Conservation (phyloP, 2,329 filamentous ascomycete species). For the Teratosphaeriaceae sp. region DNA sequence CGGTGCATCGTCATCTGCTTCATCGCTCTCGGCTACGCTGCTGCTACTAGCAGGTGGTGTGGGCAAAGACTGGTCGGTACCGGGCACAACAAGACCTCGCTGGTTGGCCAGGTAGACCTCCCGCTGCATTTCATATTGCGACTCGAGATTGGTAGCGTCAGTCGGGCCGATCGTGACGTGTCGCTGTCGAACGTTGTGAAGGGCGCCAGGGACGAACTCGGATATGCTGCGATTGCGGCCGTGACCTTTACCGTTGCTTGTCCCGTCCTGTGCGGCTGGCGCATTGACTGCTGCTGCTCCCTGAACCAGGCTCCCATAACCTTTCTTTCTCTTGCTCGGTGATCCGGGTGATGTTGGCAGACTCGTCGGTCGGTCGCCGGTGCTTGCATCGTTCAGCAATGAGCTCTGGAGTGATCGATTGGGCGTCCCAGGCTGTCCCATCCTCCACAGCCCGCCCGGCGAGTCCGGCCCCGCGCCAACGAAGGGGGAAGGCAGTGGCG, state of each 20-base stretch:
- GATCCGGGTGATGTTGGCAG: constrained; percentile 25
- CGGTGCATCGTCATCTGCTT: constrained; percentile 36
- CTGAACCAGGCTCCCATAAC: constrained; percentile 39
- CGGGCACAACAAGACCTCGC: constrained; percentile 57
- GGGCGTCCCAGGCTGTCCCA: constrained; percentile 26
- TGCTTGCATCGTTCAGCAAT: constrained; percentile 26
- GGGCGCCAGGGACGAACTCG: constrained; percentile 73
- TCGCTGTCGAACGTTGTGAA: constrained; percentile 59
- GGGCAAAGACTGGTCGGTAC: constrained; percentile 40
- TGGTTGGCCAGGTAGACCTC: constrained; percentile 76
- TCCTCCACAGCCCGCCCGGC: constrained; percentile 35
- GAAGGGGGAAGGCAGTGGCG: constrained; percentile 46
- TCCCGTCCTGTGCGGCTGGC: constrained; percentile 17
- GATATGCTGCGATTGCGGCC: constrained; percentile 76
- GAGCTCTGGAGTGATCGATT: constrained; percentile 22
- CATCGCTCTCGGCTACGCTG: constrained; percentile 50
- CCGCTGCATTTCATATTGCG: constrained; percentile 54
- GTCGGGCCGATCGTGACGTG: constrained; percentile 63
- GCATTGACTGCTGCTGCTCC: constrained; percentile 29
- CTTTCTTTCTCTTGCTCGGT: constrained; percentile 37
- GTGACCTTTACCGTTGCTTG: constrained; percentile 28
- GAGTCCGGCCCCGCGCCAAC: constrained; percentile 32
- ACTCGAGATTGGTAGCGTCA: constrained; percentile 44
- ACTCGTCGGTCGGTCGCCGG: constrained; percentile 5
- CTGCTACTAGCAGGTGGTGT: constrained; percentile 75